phyloP scores from a whole-genome alignment of 2,329 filamentous ascomycete genomes.

The Orbilia brochopaga region DNA sequence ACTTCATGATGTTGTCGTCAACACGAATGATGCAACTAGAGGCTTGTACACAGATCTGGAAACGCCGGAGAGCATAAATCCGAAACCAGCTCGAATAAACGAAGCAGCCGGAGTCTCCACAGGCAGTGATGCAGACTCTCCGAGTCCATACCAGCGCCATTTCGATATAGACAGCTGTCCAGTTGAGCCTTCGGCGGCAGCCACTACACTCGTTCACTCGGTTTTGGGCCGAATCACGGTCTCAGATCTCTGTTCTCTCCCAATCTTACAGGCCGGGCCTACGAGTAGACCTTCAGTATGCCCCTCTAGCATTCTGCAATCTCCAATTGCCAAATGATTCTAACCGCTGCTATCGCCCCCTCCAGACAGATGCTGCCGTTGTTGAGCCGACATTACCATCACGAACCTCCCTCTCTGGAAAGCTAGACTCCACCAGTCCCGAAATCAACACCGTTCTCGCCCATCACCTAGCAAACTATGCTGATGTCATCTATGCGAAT shows the following conservation, averaged over 20 bases:
- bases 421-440: neutral
- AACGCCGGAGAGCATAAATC: neutral
- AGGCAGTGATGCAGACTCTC: neutral
- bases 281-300: neutral
- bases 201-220: constrained; percentile 15
- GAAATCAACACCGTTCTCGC: constrained; percentile 2
- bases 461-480: constrained; percentile 17
- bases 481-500: constrained; percentile 20
- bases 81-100: neutral
- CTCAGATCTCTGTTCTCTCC: constrained; percentile 17
- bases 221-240: constrained; percentile 20
- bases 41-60: neutral
- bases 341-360: no score
- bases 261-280: neutral
- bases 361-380: no score
- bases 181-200: neutral
- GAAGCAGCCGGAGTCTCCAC: neutral
- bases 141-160: constrained; percentile 20
- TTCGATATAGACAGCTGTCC: constrained; percentile 12
- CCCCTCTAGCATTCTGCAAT: neutral
- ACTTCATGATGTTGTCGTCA: constrained; percentile 5
- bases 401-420: neutral
- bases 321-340: no score
- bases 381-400: neutral
- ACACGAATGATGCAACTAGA: neutral